phyloP scores from a whole-genome alignment of 2,329 filamentous ascomycete species.

The Bipolaris sorokiniana region DNA sequence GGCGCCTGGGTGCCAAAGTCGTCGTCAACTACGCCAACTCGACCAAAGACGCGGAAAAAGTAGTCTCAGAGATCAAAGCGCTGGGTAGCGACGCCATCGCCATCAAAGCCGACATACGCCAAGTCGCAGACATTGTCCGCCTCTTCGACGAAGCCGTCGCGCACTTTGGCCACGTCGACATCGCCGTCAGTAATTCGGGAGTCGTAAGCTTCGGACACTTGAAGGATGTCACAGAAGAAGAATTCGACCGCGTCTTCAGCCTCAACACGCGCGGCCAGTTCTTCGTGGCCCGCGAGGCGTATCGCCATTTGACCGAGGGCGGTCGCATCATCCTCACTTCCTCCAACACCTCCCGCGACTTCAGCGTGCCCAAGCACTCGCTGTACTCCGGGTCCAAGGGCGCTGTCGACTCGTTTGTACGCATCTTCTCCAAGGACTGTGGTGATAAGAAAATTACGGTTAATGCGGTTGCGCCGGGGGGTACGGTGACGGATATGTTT shows the following conservation, averaged over 20 bases:
- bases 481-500: slow-evolving; percentile 77
- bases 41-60: slow-evolving; percentile 53
- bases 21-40: slow-evolving; percentile 69
- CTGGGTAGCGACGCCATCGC: slow-evolving; percentile 57
- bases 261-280: slow-evolving; percentile 73
- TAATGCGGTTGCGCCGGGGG: slow-evolving; percentile 72
- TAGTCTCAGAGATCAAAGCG: slow-evolving; percentile 50
- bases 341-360: slow-evolving; percentile 68
- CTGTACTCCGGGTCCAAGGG: slow-evolving; percentile 73
- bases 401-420: slow-evolving; percentile 71
- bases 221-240: slow-evolving; percentile 69
- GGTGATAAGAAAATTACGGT: slow-evolving; percentile 69
- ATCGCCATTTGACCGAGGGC: slow-evolving; percentile 69
- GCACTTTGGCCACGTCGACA: slow-evolving; percentile 48
- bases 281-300: slow-evolving; percentile 75
- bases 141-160: slow-evolving; percentile 53
- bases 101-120: slow-evolving; percentile 62
- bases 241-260: slow-evolving; percentile 71
- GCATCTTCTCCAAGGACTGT: slow-evolving; percentile 71
- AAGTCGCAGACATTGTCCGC: slow-evolving; percentile 55
- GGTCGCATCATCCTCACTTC: slow-evolving; percentile 76
- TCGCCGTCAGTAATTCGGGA: slow-evolving; percentile 58
- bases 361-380: slow-evolving; percentile 70
- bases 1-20: slow-evolving; percentile 64
- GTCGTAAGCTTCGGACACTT: slow-evolving; percentile 70